Conservation (phyloP, 129 eudicot genomes). For the Mikania micrantha region DNA sequence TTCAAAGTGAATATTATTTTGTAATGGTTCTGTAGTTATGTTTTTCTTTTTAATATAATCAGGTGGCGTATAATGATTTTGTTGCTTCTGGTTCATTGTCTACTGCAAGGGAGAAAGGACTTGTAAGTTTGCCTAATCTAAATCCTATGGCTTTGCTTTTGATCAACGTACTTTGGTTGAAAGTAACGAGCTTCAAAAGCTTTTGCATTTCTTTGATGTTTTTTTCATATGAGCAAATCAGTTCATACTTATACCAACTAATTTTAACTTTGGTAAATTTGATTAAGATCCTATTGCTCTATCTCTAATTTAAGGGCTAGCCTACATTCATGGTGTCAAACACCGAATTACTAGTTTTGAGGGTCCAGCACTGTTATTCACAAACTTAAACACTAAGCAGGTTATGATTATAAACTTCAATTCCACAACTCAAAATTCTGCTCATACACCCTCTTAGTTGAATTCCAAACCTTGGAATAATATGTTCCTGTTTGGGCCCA, state of each 20-base stretch:
- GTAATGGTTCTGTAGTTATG: not conserved
- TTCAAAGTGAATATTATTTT: not conserved
- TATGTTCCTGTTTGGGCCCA: not conserved
- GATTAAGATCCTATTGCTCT: not conserved
- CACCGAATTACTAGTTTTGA: not conserved
- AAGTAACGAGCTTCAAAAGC: not conserved
- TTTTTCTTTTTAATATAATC: conserved; percentile 3
- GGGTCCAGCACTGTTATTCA: not conserved
- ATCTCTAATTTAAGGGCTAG: not conserved
- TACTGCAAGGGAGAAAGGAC: conserved; percentile 95
- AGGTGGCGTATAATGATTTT: conserved; percentile 91
- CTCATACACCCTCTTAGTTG: not conserved
- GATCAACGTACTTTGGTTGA: not conserved
- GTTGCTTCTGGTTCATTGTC: conserved; percentile 90
- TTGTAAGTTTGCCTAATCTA: conserved; percentile 46
- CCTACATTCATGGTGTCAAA: not conserved
- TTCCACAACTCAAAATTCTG: not conserved
- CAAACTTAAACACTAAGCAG: not conserved
- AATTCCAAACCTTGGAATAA: not conserved
- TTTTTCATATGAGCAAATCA: not conserved
- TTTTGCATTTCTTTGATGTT: not conserved
- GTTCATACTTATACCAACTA: not conserved
- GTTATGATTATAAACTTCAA: not conserved
- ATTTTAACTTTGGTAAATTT: not conserved
- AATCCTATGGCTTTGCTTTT: not conserved